These are phyloP conservation scores for Solanum chacoense DNA, from an alignment of 305 asterid genomes.

Conservation along the genomic window DNA sequence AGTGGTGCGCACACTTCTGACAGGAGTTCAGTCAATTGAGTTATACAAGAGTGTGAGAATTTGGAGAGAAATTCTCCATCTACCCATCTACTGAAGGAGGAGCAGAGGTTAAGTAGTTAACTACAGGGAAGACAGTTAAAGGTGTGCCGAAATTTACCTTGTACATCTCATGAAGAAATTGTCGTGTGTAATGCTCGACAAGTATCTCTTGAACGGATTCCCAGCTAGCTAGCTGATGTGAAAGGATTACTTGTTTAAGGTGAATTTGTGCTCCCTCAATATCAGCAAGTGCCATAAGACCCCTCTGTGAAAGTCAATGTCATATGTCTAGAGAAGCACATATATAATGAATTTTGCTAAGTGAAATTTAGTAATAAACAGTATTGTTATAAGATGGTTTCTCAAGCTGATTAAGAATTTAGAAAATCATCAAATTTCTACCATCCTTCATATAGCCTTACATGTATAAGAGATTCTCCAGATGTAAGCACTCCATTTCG, in stretches of 20 bases:
- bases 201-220: constrained; percentile 88
- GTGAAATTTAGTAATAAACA: neutral
- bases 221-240: constrained; percentile 97
- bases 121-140: neutral
- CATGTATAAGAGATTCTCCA: constrained; percentile 93
- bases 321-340: neutral
- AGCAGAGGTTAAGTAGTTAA: neutral
- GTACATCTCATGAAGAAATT: constrained; percentile 93
- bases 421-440: neutral
- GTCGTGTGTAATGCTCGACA: constrained; percentile 75
- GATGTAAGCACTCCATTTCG: constrained; percentile 82
- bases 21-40: neutral
- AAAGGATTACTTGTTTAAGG: constrained; percentile 67
- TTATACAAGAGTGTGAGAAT: neutral
- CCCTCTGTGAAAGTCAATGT: constrained; percentile 48
- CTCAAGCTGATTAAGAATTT: neutral
- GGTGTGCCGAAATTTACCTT: constrained; percentile 38
- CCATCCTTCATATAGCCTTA: constrained; percentile 9
- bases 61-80: neutral
- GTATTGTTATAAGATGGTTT: neutral
- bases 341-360: neutral
- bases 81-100: neutral
- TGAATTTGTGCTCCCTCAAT: constrained; percentile 95
- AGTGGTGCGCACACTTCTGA: neutral
- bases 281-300: constrained; percentile 98